Base-by-base conservation (phyloP, 768 basidiomycete genomes). In the Suillus ampliporus region DNA sequence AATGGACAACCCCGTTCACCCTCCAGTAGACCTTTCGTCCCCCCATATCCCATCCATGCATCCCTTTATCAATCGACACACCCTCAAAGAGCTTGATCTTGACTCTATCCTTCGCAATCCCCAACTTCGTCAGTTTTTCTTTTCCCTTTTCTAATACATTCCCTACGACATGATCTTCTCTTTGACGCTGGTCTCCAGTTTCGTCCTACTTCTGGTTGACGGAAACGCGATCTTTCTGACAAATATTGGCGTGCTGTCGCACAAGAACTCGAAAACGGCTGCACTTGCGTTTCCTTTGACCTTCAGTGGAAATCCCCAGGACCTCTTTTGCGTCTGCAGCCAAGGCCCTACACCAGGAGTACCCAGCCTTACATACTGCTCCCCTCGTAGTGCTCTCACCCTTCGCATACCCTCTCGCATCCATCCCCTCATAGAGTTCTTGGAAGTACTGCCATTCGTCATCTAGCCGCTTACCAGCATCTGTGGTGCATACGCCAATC, bases 101-200 rank as follows among this genome's bases (percentile, higher is more conserved):
- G 86, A 89, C 62, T 86, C 89, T 58, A 95, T 97, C 68, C 82
- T 97, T 61, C 86, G 91, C 53, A 95, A 95, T 74, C 92, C 94
- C 26, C 94, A 95, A 72, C 89, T 97, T 63, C 91, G 95, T 93
- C 78, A 79, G 89, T 89, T 44, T 23, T 61, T 61, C 31, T 53
- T 61, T 63, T 44, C 48, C 11, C 7, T 1, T 14, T 21, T 26
- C 57, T 57, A 60, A 44, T 57, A 59, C 58, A 46, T 62, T 60
- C 58, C 48, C 31, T 69, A 94, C 92, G 92, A 38, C 94, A 97
- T 68, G 94, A 96, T 76, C 83, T 96, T 64, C 85, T 96, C 67
- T 95, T 96, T 67, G 95, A 97, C 65, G 84, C 91, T 19, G 88
- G 89, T 17, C 79, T 94, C 15, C 92, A 94, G 73, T 94, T 94